Evolutionary conservation across 768 basidiomycete genomes (phyloP), one percentile per base, ranked within the genome.

Genomic region (Lactarius trivialis): DNA sequence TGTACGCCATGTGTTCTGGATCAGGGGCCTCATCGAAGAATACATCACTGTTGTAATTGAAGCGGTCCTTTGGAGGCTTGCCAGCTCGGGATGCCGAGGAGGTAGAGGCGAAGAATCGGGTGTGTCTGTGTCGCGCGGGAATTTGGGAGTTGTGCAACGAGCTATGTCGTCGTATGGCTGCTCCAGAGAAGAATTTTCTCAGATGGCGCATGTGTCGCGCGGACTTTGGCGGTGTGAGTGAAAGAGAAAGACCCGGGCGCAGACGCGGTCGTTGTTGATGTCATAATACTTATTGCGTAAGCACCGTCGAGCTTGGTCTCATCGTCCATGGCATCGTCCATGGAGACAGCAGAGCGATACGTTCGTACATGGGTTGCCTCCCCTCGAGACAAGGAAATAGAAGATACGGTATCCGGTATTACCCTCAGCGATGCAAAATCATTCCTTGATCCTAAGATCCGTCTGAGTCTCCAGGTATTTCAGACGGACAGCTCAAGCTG

Each of bases 31-130:
- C 74, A 39, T 80, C 77, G 70, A 89, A 83, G 37, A 82, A 80
- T 59, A 84, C 75, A 45, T 78, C 76, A 17, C 76, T 71, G 70
- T 91, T 92, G 75, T 89, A 93, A 75, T 93, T 93, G 82, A 87
- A 85, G 73, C 82, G 87, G 70, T 89, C 85, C 58, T 72, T 55
- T 28, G 36, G 28, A 14, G 36, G 39, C 30, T 57, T 60, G 32
- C 41, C 48, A 28, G 49, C 55, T 36, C 37, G 45, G 34, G 32
- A 53, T 14, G 36, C 34, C 3, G 55, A 19, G 2, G 53, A 49
- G 3, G 64, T 65, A 14, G 64, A 56, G 17, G 60, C 26, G 58
- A 67, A 55, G 9, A 26, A 41, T 8, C 66, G 60, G 8, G 14
- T 9, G 21, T 12, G 28, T 26, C 7, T 45, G 28, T 39, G 39